Evolutionary conservation across 148 eudicot species (phyloP).

Genomic region (Amaranthus palmeri): DNA sequence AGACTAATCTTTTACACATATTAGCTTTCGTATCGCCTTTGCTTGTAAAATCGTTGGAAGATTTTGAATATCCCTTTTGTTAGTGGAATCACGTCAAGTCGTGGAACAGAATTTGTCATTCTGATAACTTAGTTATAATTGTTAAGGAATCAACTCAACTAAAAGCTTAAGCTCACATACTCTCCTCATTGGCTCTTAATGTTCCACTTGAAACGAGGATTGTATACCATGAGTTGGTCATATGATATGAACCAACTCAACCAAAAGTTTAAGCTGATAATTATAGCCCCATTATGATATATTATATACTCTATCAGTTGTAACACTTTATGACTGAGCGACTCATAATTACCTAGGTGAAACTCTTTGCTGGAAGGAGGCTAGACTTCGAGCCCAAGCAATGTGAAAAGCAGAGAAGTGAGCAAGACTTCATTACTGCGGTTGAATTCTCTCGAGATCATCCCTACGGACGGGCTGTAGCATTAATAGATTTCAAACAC

Average conservation of each 20-base stretch:
- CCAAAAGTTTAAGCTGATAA: neutral
- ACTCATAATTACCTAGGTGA: conserved; percentile 47
- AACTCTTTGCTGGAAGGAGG: conserved; percentile 66
- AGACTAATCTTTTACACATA: neutral
- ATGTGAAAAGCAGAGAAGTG: conserved; percentile 40
- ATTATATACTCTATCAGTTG: too few species aligned
- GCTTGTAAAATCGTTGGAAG: too few species aligned
- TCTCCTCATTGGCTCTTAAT: too few species aligned
- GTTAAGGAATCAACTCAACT: too few species aligned
- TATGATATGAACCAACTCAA: neutral
- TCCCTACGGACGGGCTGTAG: conserved; percentile 81
- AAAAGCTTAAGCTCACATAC: too few species aligned
- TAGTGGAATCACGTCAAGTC: neutral
- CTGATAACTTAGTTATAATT: too few species aligned
- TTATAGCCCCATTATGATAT: too few species aligned
- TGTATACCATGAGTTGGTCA: too few species aligned
- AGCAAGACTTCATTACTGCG: conserved; percentile 55
- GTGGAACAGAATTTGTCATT: neutral
- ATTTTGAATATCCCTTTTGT: neutral
- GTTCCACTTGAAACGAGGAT: too few species aligned
- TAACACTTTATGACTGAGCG: neutral
- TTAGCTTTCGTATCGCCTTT: neutral
- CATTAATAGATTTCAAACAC: conserved; percentile 62
- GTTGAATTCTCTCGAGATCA: conserved; percentile 64
- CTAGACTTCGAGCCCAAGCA: conserved; percentile 64